These are phyloP conservation scores for Lonicera japonica DNA, from an alignment of 129 eudicot species.

Conservation along the genomic window DNA sequence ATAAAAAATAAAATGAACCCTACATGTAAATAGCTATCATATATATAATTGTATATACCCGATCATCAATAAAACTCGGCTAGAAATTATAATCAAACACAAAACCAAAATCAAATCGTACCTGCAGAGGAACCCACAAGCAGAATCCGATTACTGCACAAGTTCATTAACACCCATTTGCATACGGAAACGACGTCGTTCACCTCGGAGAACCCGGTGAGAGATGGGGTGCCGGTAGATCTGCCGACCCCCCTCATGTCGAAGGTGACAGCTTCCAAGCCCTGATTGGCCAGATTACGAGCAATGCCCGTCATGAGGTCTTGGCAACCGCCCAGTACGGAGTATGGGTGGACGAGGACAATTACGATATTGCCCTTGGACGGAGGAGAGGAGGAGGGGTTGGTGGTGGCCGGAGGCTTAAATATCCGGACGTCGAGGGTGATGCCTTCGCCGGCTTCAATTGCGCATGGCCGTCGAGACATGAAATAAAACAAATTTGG, in stretches of 20 bases:
- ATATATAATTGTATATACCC: too few species aligned
- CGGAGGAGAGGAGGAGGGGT: too few species aligned
- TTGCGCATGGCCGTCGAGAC: constrained; percentile 31
- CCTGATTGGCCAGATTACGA: constrained; percentile 44
- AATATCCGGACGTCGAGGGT: constrained; percentile 48
- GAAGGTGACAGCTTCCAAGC: constrained; percentile 52
- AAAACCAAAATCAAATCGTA: constrained; percentile 7
- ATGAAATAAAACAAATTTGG: too few species aligned
- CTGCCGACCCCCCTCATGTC: constrained; percentile 76
- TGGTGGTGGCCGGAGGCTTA: constrained; percentile 28
- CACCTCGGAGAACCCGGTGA: constrained; percentile 81
- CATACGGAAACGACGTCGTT: constrained; percentile 67
- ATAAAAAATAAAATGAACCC: too few species aligned
- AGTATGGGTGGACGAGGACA: constrained; percentile 69
- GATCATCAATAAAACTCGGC: background rate
- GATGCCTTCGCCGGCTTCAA: constrained; percentile 39
- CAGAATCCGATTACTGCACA: constrained; percentile 39
- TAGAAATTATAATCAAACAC: background rate
- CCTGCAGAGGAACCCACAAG: constrained; percentile 95
- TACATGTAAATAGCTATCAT: too few species aligned
- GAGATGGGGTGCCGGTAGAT: constrained; percentile 59
- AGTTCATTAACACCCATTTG: constrained; percentile 48
- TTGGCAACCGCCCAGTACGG: constrained; percentile 70
- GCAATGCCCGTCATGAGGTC: constrained; percentile 81
- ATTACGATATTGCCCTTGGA: constrained; percentile 15